phyloP scores from a whole-genome alignment of 2,329 filamentous ascomycete species.

The Beauveria australis region DNA sequence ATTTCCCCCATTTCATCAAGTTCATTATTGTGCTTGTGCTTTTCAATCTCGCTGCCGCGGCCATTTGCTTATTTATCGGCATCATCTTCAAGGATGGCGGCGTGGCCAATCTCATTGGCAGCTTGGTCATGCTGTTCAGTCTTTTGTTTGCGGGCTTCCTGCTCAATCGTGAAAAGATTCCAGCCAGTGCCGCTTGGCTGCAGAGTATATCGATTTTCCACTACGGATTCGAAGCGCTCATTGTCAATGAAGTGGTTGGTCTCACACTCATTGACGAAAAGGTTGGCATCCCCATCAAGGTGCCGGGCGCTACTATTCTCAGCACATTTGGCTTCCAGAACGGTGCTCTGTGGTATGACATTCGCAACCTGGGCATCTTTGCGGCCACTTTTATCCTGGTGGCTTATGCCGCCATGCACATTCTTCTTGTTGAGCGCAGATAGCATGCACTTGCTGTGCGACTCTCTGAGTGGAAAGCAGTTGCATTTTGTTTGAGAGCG shows the following conservation, averaged over 20 bases:
- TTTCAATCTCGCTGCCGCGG: constrained; percentile 90
- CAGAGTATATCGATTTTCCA: constrained; percentile 96
- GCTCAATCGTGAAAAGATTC: constrained; percentile 90
- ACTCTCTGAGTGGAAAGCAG: neutral
- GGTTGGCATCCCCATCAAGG: constrained; percentile 92
- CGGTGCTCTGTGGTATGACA: constrained; percentile 74
- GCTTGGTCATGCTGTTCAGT: constrained; percentile 95
- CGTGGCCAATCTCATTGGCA: constrained; percentile 88
- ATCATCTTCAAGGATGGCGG: constrained; percentile 88
- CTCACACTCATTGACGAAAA: constrained; percentile 87
- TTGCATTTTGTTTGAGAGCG: neutral
- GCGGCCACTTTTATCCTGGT: constrained; percentile 76
- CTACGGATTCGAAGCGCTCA: constrained; percentile 90
- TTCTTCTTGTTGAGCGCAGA: constrained; percentile 78
- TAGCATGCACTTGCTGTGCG: constrained; percentile 30
- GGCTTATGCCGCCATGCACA: constrained; percentile 87
- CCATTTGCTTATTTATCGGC: constrained; percentile 91
- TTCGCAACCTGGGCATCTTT: constrained; percentile 73
- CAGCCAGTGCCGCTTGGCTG: constrained; percentile 75
- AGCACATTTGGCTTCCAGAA: constrained; percentile 94
- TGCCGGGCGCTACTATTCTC: constrained; percentile 87
- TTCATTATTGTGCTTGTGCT: constrained; percentile 89
- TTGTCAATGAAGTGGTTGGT: constrained; percentile 93
- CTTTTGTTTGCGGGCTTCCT: constrained; percentile 89
- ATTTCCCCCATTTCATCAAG: constrained; percentile 75